Base-by-base conservation (phyloP, 441 rosid genomes). In the Lagerstroemia fauriei region DNA sequence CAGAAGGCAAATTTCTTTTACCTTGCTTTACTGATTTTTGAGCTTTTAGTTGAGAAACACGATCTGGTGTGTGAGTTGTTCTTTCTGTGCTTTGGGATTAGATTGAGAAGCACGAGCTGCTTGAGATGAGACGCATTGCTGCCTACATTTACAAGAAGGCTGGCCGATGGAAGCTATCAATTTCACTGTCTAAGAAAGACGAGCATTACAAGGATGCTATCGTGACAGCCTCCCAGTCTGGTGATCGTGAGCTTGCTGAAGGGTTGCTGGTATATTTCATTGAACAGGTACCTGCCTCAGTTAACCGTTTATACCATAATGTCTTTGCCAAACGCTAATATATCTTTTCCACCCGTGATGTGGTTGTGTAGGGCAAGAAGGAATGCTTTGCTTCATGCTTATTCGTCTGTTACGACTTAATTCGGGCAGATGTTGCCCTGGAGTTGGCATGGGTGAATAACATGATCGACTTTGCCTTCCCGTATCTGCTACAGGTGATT, bases 51-150 rank as follows among this genome's bases (percentile, higher is more conserved):
- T 48, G 77, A 51, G 56, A 24, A n/a, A 25, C 48, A 13, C 18
- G 11, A 34, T 53, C 34, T 69, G n/a, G 27, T 75, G 78, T 50
- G 13, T 22, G 76, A 73, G 34, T 73, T 77, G n/a, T 38, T 38
- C 3, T 6, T 38, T 47, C 1, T 22, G 20, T 74, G 56, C 31
- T 73, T 27, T 22, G 47, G 70, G 27, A 78, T 88, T n/a, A 95
- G 98, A 93, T 94, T 82, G 98, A 95, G 94, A 97, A 97, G 89
- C 99, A 97, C 81, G 99, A 97, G 90, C 96, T 97, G 59, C 93
- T 97, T 25, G 99, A 97, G 88, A 97, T 97, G 99, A 92, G 99
- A 78, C 98, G 99, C 76, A 98, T 97, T 75, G 99, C 99, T 85
- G 99, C 99, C 59, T 97, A 95, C 80, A 97, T 97, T 59, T 97